phyloP scores from a whole-genome alignment of 2,329 filamentous ascomycete genomes.

The Colletotrichum cordylinicola region DNA sequence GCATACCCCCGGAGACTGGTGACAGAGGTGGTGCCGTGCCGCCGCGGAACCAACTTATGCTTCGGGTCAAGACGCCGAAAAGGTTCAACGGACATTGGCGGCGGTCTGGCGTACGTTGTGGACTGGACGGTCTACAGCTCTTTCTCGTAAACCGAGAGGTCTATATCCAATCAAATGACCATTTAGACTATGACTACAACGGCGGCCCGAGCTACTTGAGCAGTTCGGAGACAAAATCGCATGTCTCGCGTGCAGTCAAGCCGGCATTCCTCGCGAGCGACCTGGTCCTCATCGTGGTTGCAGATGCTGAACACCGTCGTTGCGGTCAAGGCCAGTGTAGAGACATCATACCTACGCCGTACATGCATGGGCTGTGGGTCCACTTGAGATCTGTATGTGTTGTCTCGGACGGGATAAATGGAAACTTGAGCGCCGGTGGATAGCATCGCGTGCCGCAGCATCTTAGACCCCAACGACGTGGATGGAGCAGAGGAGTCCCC shows the following conservation, averaged over 20 bases:
- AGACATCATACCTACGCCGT: not conserved
- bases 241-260: not conserved
- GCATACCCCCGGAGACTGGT: not conserved
- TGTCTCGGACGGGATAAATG: not conserved
- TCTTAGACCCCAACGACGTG: not conserved
- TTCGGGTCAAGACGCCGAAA: not conserved
- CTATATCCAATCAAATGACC: not conserved
- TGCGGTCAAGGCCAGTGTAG: not conserved
- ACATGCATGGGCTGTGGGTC: not conserved
- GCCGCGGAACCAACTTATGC: not conserved
- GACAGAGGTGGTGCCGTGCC: not conserved
- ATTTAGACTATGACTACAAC: not conserved
- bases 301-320: not conserved
- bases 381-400: not conserved
- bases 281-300: not conserved
- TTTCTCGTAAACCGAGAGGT: not conserved
- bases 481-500: not conserved
- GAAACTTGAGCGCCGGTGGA: not conserved
- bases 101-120: not conserved
- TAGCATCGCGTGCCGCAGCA: not conserved
- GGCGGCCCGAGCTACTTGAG: not conserved
- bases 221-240: not conserved
- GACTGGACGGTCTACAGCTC: not conserved
- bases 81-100: not conserved
- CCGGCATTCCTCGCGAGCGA: not conserved